Percentiles rank a stretch among this genome's conserved stretches.
Evolutionary conservation across 768 basidiomycete species (phyloP).

Genomic region (Suillus luteus): DNA sequence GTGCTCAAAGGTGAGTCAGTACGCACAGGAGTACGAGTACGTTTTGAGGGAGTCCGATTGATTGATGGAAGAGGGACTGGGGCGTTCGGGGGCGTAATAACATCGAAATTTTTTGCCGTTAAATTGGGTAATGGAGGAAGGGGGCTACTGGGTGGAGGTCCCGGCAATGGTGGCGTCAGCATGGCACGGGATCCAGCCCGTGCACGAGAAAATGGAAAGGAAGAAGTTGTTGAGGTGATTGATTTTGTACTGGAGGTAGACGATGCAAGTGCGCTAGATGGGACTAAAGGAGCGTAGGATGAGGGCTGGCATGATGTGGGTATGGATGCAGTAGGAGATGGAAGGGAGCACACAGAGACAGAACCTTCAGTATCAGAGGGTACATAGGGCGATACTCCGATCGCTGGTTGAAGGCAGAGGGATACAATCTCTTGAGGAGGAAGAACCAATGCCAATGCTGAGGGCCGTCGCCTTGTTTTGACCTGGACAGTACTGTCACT

Average conservation of each 20-base stretch:
- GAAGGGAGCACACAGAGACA: conserved; percentile 11
- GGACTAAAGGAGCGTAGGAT: conserved; percentile 9
- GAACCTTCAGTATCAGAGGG: conserved; percentile 26
- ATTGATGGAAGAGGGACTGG: neutral
- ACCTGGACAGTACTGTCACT: conserved; percentile 9
- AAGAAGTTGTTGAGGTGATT: conserved; percentile 10
- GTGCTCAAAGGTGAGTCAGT: neutral
- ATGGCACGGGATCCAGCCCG: conserved; percentile 28
- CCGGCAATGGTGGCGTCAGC: conserved; percentile 28
- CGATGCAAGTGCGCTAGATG: conserved; percentile 1
- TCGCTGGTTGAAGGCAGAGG: conserved; percentile 20
- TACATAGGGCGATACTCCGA: conserved; percentile 23
- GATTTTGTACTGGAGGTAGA: conserved; percentile 14
- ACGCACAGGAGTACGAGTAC: conserved; percentile 23
- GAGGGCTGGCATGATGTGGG: conserved; percentile 3
- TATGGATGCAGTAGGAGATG: conserved; percentile 21
- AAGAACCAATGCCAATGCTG: conserved; percentile 20
- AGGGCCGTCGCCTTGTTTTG: conserved; percentile 14
- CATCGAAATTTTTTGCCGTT: neutral
- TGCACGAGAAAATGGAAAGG: conserved; percentile 25
- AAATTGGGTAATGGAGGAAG: conserved; percentile 29
- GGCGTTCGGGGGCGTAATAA: neutral
- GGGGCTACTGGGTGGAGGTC: conserved; percentile 32
- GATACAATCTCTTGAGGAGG: conserved; percentile 12
- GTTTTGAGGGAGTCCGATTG: conserved; percentile 26